Conservation (phyloP, 352 stramenopile genomes). For the Globisporangium cylindrosporum region DNA sequence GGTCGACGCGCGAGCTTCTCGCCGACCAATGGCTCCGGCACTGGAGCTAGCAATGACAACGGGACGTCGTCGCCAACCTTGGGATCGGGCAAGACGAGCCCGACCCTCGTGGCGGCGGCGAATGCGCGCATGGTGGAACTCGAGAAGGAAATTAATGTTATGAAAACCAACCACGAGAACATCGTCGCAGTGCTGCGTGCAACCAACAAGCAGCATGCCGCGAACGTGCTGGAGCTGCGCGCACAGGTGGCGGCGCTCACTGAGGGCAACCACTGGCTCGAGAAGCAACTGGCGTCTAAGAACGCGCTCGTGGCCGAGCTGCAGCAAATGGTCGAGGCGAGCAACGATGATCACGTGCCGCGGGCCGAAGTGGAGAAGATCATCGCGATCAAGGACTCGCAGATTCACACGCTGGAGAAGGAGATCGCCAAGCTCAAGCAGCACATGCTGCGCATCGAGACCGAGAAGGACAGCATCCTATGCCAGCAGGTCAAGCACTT, state of each 20-base stretch:
- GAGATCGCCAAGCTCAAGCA: conserved; percentile 50
- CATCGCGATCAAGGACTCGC: conserved; percentile 47
- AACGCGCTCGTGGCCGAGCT: conserved; percentile 51
- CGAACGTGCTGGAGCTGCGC: conserved; percentile 61
- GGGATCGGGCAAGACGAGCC: conserved; percentile 1
- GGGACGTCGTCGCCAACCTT: not conserved
- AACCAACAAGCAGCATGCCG: conserved; percentile 68
- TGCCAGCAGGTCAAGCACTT: conserved; percentile 47
- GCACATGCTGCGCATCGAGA: conserved; percentile 36
- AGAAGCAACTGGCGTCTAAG: conserved; percentile 60
- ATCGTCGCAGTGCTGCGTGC: conserved; percentile 60
- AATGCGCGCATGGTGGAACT: conserved; percentile 44
- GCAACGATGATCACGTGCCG: conserved; percentile 26
- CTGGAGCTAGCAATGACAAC: not conserved
- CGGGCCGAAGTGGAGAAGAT: conserved; percentile 41
- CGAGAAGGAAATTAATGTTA: conserved; percentile 57
- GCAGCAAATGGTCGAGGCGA: conserved; percentile 32
- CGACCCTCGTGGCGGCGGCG: conserved; percentile 2
- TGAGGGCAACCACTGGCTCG: conserved; percentile 56
- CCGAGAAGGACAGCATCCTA: conserved; percentile 60
- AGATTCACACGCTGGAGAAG: conserved; percentile 58
- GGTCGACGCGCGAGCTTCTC: conserved; percentile 33
- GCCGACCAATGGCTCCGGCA: not conserved
- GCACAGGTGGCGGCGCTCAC: conserved; percentile 57
- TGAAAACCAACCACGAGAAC: conserved; percentile 69